These are phyloP conservation scores for Cordyceps tenuipes DNA, from an alignment of 2,329 filamentous ascomycete species.

Conservation along the genomic window DNA sequence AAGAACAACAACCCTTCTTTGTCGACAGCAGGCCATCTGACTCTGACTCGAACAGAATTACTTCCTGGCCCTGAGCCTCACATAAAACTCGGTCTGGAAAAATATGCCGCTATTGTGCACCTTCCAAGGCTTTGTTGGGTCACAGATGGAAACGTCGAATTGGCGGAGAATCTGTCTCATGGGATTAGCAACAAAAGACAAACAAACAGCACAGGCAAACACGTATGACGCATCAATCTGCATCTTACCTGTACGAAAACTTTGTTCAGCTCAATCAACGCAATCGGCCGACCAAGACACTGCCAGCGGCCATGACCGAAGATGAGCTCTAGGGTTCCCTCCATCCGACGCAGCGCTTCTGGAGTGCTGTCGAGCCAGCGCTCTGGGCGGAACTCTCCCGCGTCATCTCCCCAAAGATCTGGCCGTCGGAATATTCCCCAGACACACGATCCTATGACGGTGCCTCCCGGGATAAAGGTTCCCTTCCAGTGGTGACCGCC, in stretches of 20 bases:
- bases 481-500: constrained; percentile 26
- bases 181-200: neutral
- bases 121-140: constrained; percentile 25
- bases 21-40: neutral
- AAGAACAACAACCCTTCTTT: neutral
- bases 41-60: neutral
- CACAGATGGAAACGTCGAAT: constrained; percentile 24
- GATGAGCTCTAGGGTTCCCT: constrained; percentile 28
- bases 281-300: constrained; percentile 31
- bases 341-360: constrained; percentile 26
- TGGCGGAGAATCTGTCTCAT: constrained; percentile 21
- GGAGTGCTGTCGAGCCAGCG: constrained; percentile 28
- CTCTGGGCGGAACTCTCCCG: constrained; percentile 26
- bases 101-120: constrained; percentile 24
- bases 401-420: constrained; percentile 28
- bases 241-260: constrained; percentile 31
- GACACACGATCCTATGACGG: constrained; percentile 25
- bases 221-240: neutral
- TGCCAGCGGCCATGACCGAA: constrained; percentile 32
- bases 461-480: constrained; percentile 24
- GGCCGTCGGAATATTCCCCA: constrained; percentile 27
- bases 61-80: neutral
- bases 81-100: constrained; percentile 22
- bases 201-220: neutral
- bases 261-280: constrained; percentile 32